phyloP scores from a whole-genome alignment of 768 basidiomycete genomes.

The Stropharia rugosoannulata region DNA sequence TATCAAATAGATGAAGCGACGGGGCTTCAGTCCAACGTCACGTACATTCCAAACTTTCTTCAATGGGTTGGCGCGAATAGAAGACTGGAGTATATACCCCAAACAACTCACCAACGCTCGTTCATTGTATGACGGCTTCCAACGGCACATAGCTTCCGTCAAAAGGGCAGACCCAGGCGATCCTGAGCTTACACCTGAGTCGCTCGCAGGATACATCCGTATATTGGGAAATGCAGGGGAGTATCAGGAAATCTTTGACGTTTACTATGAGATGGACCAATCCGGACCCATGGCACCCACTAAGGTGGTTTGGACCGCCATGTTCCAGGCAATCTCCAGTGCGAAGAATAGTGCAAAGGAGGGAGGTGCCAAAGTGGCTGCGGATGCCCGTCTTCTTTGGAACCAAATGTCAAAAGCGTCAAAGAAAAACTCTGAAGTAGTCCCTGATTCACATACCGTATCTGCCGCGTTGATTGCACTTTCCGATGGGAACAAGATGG shows the following conservation, averaged over 20 bases:
- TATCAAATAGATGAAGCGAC: conserved; percentile 74
- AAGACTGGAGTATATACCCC: conserved; percentile 55
- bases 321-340: conserved; percentile 53
- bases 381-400: conserved; percentile 76
- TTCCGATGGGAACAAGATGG: conserved; percentile 50
- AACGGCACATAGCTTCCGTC: conserved; percentile 47
- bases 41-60: conserved; percentile 73
- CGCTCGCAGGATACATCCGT: conserved; percentile 62
- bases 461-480: conserved; percentile 54
- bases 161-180: conserved; percentile 47
- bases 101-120: conserved; percentile 66
- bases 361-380: conserved; percentile 43
- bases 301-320: conserved; percentile 59
- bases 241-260: conserved; percentile 71
- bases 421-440: conserved; percentile 42
- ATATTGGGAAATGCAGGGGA: conserved; percentile 60
- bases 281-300: conserved; percentile 64
- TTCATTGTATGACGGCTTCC: conserved; percentile 58
- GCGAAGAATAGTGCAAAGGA: conserved; percentile 24
- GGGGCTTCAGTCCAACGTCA: conserved; percentile 68
- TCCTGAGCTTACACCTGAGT: conserved; percentile 45
- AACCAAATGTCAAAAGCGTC: conserved; percentile 54
- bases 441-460: conserved; percentile 54
- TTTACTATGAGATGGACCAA: conserved; percentile 67
- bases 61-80: conserved; percentile 58